These are phyloP conservation scores for Colletotrichum nymphaeae DNA, from an alignment of 2,329 filamentous ascomycete genomes.

Conservation along the genomic window DNA sequence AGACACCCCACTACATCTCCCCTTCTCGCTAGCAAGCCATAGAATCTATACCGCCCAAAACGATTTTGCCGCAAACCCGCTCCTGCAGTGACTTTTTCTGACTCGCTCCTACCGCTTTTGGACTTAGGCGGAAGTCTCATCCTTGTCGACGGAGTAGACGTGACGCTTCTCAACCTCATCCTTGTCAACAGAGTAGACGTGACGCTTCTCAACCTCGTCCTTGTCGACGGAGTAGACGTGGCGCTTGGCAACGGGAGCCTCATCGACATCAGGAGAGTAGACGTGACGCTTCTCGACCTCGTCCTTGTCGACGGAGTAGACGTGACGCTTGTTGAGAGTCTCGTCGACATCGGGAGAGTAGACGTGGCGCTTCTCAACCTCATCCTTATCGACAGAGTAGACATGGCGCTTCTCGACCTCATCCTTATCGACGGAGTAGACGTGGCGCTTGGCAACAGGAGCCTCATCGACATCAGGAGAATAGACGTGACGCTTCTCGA, in stretches of 20 bases:
- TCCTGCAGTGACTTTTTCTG: not conserved
- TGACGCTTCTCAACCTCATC: too few species aligned
- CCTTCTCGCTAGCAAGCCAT: slow-evolving; percentile 16
- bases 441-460: not conserved
- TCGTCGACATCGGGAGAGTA: not conserved
- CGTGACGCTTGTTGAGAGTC: not conserved
- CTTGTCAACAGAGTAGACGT: not conserved
- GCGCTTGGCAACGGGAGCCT: not conserved
- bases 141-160: not conserved
- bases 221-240: not conserved
- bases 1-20: slow-evolving; percentile 14
- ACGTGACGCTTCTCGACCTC: not conserved
- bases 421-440: not conserved
- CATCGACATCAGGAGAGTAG: not conserved
- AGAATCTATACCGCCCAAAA: slow-evolving; percentile 3
- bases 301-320: not conserved
- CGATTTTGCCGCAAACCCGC: not conserved
- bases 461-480: not conserved
- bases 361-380: not conserved
- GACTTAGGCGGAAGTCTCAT: not conserved
- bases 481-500: not conserved
- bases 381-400: too few species aligned
- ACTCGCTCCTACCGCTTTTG: not conserved
- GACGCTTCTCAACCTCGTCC: not conserved
- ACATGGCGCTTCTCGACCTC: too few species aligned